Conservation (phyloP, 495 filamentous ascomycete species). For the Usnea hakonensis region DNA sequence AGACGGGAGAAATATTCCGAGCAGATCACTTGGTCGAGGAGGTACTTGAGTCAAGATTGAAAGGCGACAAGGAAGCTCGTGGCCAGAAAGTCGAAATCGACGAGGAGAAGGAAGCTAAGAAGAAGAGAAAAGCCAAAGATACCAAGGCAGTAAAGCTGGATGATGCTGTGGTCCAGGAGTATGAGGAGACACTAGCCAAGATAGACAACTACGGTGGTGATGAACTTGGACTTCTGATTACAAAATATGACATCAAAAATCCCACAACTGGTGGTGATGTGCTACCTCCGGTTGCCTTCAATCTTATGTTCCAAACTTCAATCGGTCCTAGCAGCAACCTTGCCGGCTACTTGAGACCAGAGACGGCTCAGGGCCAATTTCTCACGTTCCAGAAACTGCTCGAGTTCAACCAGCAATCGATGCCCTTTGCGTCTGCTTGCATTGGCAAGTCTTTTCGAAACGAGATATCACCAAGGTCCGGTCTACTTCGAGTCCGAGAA, state of each 20-base stretch:
- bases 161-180: conserved; percentile 56
- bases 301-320: conserved; percentile 68
- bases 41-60: conserved; percentile 73
- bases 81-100: conserved; percentile 64
- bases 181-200: conserved; percentile 62
- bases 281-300: conserved; percentile 58
- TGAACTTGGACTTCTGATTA: conserved; percentile 56
- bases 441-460: conserved; percentile 73
- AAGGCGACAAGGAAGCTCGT: conserved; percentile 70
- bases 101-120: conserved; percentile 54
- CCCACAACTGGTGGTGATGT: conserved; percentile 53
- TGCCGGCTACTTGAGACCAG: conserved; percentile 56
- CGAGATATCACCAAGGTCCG: conserved; percentile 61
- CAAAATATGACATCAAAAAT: conserved; percentile 59
- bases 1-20: conserved; percentile 91
- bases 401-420: conserved; percentile 61
- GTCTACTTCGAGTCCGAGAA: conserved; percentile 60
- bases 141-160: conserved; percentile 55
- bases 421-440: conserved; percentile 67
- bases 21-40: conserved; percentile 96
- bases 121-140: conserved; percentile 55
- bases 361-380: conserved; percentile 64
- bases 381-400: conserved; percentile 61
- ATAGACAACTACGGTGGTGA: conserved; percentile 63
- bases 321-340: conserved; percentile 60